Evolutionary conservation across 1,139 yeast genomes (phyloP), one percentile per base, ranked within the genome.

Genomic region (Suhomyces choctaworum): DNA sequence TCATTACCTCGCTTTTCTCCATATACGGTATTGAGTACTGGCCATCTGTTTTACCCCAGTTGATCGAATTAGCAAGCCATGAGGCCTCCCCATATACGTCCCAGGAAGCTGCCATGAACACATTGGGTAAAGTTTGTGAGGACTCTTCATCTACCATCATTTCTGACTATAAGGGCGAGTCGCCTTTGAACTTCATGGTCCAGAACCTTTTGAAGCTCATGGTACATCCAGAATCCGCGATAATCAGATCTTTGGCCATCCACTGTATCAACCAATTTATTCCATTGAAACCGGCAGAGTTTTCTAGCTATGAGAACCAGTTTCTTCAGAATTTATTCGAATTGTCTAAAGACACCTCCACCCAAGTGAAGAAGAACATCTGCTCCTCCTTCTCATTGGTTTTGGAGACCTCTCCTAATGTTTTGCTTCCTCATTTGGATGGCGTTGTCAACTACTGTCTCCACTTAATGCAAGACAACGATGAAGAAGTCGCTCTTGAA

Each of bases 381-480:
- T 89, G 97, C 62, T 70, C 81, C 8, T 79, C 95, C 4, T 88
- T 94, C 56, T 73, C 82, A n/a, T 64, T 72, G 41, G 65, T 92
- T 12, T 66, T 90, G 45, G 94, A 87, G 41, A 75, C 80, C 7
- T 72, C 92, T 45, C 92, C 96, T 2, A 95, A 87, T 50, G 84
- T 83, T 56, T 66, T 92, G 31, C 62, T 75, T 32, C 90, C 92
- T 7, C 95, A 90, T 56, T 60, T 92, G 40, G 80, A 76, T 38
- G 97, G 97, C 4, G 89, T 92, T 12, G 76, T 92, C 32, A 78
- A 82, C 47, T 92, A 86, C 64, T 81, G 92, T 54, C 62, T 88
- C 39, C 97, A 90, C 58, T 76, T 90, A 44, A 80, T 92, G 66
- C 76, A 76, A 42, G 80, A 75, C 45, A 59, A 62, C 22, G 79